Percentiles rank a stretch among this genome's conserved stretches.
Evolutionary conservation across 1,284 basidiomycete genomes (phyloP).

Genomic region (Ceratobasidium sp.): DNA sequence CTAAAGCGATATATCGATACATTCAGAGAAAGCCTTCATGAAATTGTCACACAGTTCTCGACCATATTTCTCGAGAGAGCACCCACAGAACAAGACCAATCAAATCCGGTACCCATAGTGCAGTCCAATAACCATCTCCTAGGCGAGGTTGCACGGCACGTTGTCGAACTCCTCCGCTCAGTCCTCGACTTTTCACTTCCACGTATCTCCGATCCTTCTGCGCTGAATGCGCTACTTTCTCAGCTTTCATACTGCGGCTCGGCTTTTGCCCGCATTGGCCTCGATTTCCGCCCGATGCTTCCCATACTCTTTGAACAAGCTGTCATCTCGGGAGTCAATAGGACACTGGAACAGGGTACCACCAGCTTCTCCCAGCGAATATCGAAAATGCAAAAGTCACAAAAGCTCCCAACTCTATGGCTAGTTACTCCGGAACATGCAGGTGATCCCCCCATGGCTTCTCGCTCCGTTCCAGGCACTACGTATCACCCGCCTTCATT

Average conservation of each 20-base stretch:
- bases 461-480: background rate
- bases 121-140: conserved; percentile 41
- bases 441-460: conserved; percentile 24
- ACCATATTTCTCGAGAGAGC: conserved; percentile 84
- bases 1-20: conserved; percentile 87
- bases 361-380: conserved; percentile 42
- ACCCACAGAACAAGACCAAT: conserved; percentile 40
- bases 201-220: conserved; percentile 60
- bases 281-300: conserved; percentile 79
- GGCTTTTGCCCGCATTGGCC: conserved; percentile 90
- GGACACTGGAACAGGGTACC: conserved; percentile 51
- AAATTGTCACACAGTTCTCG: conserved; percentile 87
- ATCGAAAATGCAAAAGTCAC: conserved; percentile 20
- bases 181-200: conserved; percentile 42
- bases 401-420: conserved; percentile 54
- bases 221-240: conserved; percentile 83
- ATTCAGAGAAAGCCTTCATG: conserved; percentile 91
- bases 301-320: conserved; percentile 67
- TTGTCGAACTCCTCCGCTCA: conserved; percentile 42
- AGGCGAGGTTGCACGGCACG: conserved; percentile 42
- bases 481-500: conserved; percentile 62
- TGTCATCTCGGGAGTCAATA: conserved; percentile 57
- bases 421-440: conserved; percentile 48
- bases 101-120: background rate
- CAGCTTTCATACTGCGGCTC: conserved; percentile 91